Base-by-base conservation (phyloP, 495 filamentous ascomycete genomes). In the Lophiostoma macrostomum region DNA sequence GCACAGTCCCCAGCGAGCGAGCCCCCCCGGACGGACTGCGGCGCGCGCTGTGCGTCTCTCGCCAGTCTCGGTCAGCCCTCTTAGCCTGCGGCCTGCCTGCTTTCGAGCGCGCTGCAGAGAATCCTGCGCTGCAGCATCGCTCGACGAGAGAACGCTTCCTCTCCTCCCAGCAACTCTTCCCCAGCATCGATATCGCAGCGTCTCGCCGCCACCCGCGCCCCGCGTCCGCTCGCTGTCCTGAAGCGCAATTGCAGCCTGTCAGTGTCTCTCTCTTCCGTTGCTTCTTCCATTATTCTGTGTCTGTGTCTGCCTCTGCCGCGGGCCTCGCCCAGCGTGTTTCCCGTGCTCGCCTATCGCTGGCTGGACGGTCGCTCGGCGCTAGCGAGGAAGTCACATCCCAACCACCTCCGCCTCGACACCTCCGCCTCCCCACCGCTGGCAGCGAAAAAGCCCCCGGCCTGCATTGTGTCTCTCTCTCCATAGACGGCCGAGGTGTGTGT, bases 371-470 rank as follows among this genome's bases (percentile, higher is more conserved):
- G 50, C 55, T 22, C 46, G 35, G 62, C 62, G 56, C 63, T 63
- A 65, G 63, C 58, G 47, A 49, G 49, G 51, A 44, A 49, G 54
- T 53, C 55, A 49, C 63, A 60, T 65, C 63, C 63, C 63, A 65
- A 63, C 63, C 64, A 57, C 60, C 60, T 60, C 56, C 60, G 60
- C 64, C 38, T 58, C 52, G 52, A 58, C 60, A 60, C 60, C 63
- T 63, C 59, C 60, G 60, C 60, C 60, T 61, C 60, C 60, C 56
- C 60, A 64, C 64, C 50, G 58, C 60, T 30, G 44, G 29, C 45
- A 44, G 53, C 46, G 30, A 43, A 46, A 50, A 53, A 41, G 31
- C 47, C 22, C 25, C 48, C 35, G 41, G 32, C 13, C 30, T 57
- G 39, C 52, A 53, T 53, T 57, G 24, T 43, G 44, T 48, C 25